Percentiles rank a stretch among this genome's conserved stretches.
Conservation (phyloP, 2,329 filamentous ascomycete species). For the Venturia carpophila region DNA sequence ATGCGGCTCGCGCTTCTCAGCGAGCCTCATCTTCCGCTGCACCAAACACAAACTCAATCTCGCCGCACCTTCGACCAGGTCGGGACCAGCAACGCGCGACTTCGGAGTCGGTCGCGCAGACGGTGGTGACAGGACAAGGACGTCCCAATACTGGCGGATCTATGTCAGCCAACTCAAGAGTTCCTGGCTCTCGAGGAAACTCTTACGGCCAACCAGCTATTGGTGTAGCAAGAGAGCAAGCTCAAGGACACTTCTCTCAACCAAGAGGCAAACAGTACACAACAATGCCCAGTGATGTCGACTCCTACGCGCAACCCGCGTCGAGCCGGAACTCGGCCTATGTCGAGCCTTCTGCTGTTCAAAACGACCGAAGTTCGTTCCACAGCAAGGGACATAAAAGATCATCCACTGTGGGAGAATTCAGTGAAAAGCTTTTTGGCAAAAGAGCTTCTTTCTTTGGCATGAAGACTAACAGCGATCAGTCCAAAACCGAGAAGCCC, state of each 20-base stretch:
- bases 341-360: constrained; percentile 40
- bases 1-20: constrained; percentile 26
- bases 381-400: constrained; percentile 56
- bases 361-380: constrained; percentile 36
- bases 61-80: constrained; percentile 31
- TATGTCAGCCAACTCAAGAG: constrained; percentile 49
- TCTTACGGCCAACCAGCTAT: constrained; percentile 84
- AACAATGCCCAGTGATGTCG: background rate
- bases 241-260: constrained; percentile 82
- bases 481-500: constrained; percentile 32
- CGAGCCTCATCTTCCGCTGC: constrained; percentile 9
- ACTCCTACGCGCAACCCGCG: background rate
- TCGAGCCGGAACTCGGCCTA: background rate
- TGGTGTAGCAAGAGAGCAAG: constrained; percentile 82
- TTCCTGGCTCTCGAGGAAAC: constrained; percentile 60
- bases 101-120: constrained; percentile 35
- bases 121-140: constrained; percentile 28
- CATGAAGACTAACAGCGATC: constrained; percentile 32
- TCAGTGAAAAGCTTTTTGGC: constrained; percentile 78
- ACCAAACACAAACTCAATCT: constrained; percentile 23
- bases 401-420: constrained; percentile 46
- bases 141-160: constrained; percentile 78
- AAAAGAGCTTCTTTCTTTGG: constrained; percentile 76
- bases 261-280: constrained; percentile 57
- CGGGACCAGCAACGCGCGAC: constrained; percentile 44